These are phyloP conservation scores for Strigomonas galati DNA, from an alignment of 208 protist species.

Conservation along the genomic window DNA sequence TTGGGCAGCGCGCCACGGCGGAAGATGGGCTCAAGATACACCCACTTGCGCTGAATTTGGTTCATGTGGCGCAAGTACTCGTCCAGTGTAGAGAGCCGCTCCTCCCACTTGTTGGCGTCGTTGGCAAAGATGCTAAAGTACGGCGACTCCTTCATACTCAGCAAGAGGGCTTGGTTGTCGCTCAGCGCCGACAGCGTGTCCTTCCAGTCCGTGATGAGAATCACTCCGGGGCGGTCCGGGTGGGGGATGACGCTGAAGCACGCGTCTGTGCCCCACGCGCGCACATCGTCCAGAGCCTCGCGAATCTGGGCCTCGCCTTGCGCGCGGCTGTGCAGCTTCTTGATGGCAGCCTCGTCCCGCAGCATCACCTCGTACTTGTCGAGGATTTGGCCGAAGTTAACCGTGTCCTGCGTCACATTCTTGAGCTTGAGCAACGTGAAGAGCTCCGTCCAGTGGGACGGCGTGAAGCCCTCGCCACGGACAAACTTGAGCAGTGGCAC, in stretches of 20 bases:
- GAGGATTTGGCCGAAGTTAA: constrained; percentile 92
- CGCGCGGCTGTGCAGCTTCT: constrained; percentile 92
- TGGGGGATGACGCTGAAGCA: constrained; percentile 82
- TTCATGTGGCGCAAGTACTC: constrained; percentile 93
- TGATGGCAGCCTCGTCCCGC: constrained; percentile 77
- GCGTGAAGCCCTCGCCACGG: constrained; percentile 94
- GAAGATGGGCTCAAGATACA: constrained; percentile 99
- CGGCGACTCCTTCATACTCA: constrained; percentile 96
- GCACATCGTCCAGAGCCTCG: constrained; percentile 95
- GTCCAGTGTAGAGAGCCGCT: constrained; percentile 89
- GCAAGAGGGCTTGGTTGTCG: constrained; percentile 95
- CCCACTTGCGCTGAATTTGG: constrained; percentile 98
- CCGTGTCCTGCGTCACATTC: constrained; percentile 79
- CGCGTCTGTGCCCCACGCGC: constrained; percentile 87
- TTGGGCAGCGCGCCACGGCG: constrained; percentile 94
- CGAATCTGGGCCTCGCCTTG: constrained; percentile 96
- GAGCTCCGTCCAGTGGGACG: constrained; percentile 94
- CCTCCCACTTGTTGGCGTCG: constrained; percentile 90
- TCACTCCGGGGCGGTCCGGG: constrained; percentile 67
- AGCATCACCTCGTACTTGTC: constrained; percentile 70
- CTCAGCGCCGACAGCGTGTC: constrained; percentile 93
- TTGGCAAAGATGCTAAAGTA: constrained; percentile 93
- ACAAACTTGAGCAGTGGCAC: constrained; percentile 91
- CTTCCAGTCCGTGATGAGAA: constrained; percentile 97
- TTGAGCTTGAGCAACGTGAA: constrained; percentile 86